Evolutionary conservation across 2,329 filamentous ascomycete genomes (phyloP).

Genomic region (Stachybotrys elegans): DNA sequence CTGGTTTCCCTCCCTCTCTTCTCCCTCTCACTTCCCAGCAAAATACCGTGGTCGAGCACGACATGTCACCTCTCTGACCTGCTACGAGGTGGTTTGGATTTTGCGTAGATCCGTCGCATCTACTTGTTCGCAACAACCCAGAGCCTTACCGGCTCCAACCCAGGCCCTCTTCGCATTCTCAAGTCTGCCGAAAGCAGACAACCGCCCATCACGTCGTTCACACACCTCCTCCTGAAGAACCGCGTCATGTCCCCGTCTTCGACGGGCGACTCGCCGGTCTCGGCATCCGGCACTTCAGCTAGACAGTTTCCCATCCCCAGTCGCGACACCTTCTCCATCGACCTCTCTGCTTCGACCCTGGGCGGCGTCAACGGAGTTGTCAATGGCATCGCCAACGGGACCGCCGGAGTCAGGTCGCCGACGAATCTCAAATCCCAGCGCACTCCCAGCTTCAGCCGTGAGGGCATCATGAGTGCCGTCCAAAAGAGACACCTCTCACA

Average conservation of each 20-base stretch:
- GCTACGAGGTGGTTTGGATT: conserved; percentile 2
- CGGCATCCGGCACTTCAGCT: conserved; percentile 30
- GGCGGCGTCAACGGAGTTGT: too few species aligned
- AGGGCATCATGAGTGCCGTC: conserved; percentile 47
- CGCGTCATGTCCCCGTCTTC: conserved; percentile 48
- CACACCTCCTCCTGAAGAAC: conserved; percentile 15
- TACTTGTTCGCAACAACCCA: conserved; percentile 3
- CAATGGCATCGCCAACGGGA: conserved; percentile 34
- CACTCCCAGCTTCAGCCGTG: conserved; percentile 42
- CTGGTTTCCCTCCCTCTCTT: too few species aligned
- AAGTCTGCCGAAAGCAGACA: conserved; percentile 3
- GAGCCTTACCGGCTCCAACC: conserved; percentile 1
- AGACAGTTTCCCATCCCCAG: conserved; percentile 40
- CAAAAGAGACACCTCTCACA: conserved; percentile 53
- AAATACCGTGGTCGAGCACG: too few species aligned
- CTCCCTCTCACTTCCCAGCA: too few species aligned
- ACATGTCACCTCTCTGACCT: conserved; percentile 16
- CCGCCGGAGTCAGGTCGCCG: conserved; percentile 44
- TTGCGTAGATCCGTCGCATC: conserved; percentile 4
- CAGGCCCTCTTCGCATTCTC: background rate
- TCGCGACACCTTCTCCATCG: conserved; percentile 44
- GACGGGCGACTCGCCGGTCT: conserved; percentile 47
- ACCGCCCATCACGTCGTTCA: conserved; percentile 14
- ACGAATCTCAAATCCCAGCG: conserved; percentile 41
- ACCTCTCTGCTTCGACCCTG: conserved; percentile 41